phyloP scores from a whole-genome alignment of 768 basidiomycete species.

The Phlebiopsis flavidoalba region DNA sequence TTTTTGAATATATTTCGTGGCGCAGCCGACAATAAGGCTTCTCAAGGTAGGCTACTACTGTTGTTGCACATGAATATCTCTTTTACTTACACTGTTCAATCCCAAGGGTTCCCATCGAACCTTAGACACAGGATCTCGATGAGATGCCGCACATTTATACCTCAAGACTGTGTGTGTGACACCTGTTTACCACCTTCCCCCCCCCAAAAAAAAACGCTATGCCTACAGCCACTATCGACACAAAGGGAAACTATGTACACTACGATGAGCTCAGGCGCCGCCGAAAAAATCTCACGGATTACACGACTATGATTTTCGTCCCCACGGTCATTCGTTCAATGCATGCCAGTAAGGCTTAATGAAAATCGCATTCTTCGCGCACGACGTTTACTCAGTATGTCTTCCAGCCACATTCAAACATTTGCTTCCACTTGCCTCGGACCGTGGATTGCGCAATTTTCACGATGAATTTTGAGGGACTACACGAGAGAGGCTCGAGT shows the following conservation, averaged over 20 bases:
- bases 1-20: too few species aligned
- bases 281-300: background rate
- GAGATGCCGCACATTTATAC: too few species aligned
- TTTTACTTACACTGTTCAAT: too few species aligned
- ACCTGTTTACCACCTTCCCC: too few species aligned
- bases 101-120: too few species aligned
- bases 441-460: conserved; percentile 21
- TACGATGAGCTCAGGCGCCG: conserved; percentile 12
- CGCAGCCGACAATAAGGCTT: too few species aligned
- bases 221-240: conserved; percentile 10
- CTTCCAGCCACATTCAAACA: conserved; percentile 15
- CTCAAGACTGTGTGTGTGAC: too few species aligned
- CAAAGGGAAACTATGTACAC: background rate
- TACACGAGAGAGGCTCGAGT: conserved; percentile 22
- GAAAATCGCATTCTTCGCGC: background rate
- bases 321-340: conserved; percentile 5
- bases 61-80: too few species aligned
- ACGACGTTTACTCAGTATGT: background rate
- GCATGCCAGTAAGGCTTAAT: conserved; percentile 1
- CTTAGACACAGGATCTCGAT: too few species aligned
- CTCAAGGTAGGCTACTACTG: too few species aligned
- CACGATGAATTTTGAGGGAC: conserved; percentile 21
- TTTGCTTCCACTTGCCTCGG: conserved; percentile 16
- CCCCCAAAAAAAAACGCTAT: too few species aligned
- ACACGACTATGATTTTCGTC: conserved; percentile 7